phyloP scores from a whole-genome alignment of 2,329 filamentous ascomycete genomes.

The Penicillium sp. region DNA sequence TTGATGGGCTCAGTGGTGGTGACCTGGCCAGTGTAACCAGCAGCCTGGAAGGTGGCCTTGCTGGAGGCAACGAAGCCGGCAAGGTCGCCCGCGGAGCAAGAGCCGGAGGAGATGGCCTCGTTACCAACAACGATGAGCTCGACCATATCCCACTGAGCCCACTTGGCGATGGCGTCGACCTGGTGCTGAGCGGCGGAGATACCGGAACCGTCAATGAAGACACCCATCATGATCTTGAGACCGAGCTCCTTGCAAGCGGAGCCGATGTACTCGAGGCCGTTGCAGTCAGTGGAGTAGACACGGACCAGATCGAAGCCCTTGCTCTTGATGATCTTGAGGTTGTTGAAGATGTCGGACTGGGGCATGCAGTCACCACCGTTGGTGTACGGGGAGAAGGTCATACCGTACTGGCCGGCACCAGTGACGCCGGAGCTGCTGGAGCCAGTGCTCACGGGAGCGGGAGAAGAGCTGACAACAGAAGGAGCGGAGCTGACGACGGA shows the following conservation, averaged over 20 bases:
- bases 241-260: slow-evolving; percentile 59
- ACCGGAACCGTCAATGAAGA: slow-evolving; percentile 67
- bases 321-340: slow-evolving; percentile 57
- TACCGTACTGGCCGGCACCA: slow-evolving; percentile 55
- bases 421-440: slow-evolving; percentile 25
- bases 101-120: slow-evolving; percentile 75
- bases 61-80: slow-evolving; percentile 62
- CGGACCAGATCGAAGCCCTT: slow-evolving; percentile 68
- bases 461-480: slow-evolving; percentile 11
- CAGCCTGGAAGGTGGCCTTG: slow-evolving; percentile 55
- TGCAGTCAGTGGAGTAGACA: slow-evolving; percentile 89
- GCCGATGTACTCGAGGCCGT: slow-evolving; percentile 69
- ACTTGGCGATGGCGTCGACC: slow-evolving; percentile 64
- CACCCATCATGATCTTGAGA: slow-evolving; percentile 75
- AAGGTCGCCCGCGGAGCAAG: slow-evolving; percentile 59
- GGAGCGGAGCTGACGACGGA: slow-evolving; percentile 13
- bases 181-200: slow-evolving; percentile 63
- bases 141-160: slow-evolving; percentile 69
- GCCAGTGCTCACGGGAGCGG: slow-evolving; percentile 13
- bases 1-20: slow-evolving; percentile 84
- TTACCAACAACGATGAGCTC: slow-evolving; percentile 82
- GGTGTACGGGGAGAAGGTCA: slow-evolving; percentile 75
- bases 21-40: slow-evolving; percentile 66
- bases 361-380: slow-evolving; percentile 57
- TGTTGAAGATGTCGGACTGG: slow-evolving; percentile 50